Base-by-base conservation (phyloP, 306 rosid genomes). In the Mimosa bimucronata region DNA sequence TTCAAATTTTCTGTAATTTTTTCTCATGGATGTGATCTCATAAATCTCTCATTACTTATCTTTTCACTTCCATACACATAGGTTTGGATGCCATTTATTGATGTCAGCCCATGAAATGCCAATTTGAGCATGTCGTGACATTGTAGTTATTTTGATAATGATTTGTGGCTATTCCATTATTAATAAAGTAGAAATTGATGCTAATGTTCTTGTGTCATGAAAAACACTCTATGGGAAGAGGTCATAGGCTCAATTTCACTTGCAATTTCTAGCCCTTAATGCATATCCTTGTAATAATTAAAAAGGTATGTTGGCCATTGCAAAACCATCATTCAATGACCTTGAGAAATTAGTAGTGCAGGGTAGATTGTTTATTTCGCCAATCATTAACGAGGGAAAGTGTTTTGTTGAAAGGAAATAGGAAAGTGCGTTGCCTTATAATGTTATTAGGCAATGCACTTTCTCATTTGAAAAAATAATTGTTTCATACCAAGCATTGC, bases 1-100 rank as follows among this genome's bases (percentile, higher is more conserved):
- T 80, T 77, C 83, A 75, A 83, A 75, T 85, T 85, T 85, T 85
- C 30, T 81, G 80, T 83, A 83, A 78, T 88, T 70, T 64, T 79
- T 82, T 29, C 71, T 48, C 58, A 65, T 85, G 83, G 77, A 80
- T 87, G 29, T 65, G 78, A 42, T 85, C 53, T 45, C 10, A 77
- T 55, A 83, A 70, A 71, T 50, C 28, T 55, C 44, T 78, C 81
- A 19, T 78, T 82, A 42, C 74, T 61, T 69, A 55, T 85, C 75
- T 34, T 65, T 77, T 85, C 77, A 37, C 78, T 81, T 78, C 62
- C 66, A 78, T 57, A 71, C 69, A 80, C 83, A 77, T 82, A 50
- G 87, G 71, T 41, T 65, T 52, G 85, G 76, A 80, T 81, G 61
- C 57, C 84, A 2, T 83, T 77, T 82, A 75, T 85, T 80, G 67